Percentiles rank a stretch among this genome's conserved stretches.
Evolutionary conservation across 352 stramenopile species (phyloP).

Genomic region (Globisporangium barbulae): DNA sequence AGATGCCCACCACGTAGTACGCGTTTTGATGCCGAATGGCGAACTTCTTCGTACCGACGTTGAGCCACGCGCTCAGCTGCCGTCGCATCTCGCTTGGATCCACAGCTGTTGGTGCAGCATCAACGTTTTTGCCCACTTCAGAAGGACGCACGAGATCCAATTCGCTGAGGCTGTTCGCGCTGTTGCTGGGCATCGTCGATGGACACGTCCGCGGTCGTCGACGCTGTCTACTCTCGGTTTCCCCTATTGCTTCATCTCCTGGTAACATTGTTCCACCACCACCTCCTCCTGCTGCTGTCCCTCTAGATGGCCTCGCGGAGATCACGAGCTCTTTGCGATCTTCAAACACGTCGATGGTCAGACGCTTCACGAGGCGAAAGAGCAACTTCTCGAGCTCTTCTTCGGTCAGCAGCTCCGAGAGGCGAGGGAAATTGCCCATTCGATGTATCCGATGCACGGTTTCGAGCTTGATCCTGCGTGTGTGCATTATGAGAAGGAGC

Average conservation of each 20-base stretch:
- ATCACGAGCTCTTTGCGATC: constrained; percentile 27
- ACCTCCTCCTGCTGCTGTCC: background rate
- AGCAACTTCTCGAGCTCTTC: constrained; percentile 59
- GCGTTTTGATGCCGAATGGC: background rate
- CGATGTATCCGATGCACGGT: constrained; percentile 43
- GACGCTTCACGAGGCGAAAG: constrained; percentile 48
- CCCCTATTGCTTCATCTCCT: background rate
- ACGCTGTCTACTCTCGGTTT: background rate
- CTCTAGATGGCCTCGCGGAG: constrained; percentile 15
- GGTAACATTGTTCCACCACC: too few relatives aligned
- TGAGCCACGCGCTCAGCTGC: constrained; percentile 15
- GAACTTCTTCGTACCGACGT: background rate
- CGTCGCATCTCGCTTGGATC: background rate
- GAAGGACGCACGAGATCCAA: background rate
- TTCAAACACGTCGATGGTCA: constrained; percentile 41
- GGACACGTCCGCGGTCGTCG: constrained; percentile 37
- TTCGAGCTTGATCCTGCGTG: constrained; percentile 68
- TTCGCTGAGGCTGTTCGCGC: constrained; percentile 3
- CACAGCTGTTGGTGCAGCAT: background rate
- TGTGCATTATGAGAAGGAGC: background rate
- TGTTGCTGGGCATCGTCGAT: constrained; percentile 32
- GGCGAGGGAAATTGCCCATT: constrained; percentile 58
- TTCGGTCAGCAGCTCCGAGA: constrained; percentile 58
- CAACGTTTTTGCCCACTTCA: background rate
- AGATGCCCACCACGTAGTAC: constrained; percentile 10